Conservation (phyloP, 2,329 filamentous ascomycete species). For the Xylariaceae sp. region DNA sequence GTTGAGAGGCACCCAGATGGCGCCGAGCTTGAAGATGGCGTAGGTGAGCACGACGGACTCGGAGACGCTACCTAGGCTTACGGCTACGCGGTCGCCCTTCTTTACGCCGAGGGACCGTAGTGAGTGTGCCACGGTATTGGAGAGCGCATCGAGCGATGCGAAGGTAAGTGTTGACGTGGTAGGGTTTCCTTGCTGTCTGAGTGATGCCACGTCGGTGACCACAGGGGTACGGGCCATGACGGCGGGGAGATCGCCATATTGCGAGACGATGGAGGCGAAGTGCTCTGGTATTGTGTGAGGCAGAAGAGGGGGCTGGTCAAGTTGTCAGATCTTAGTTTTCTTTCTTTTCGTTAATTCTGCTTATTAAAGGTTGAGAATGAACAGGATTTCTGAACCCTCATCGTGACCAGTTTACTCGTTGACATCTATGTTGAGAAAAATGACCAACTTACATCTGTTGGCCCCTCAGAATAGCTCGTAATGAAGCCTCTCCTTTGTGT, state of each 20-base stretch:
- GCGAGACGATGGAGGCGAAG: slow-evolving; percentile 61
- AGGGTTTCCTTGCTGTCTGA: no score
- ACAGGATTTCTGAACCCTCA: background rate
- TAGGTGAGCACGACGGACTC: slow-evolving; percentile 86
- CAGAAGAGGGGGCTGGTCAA: slow-evolving; percentile 59
- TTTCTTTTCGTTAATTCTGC: background rate
- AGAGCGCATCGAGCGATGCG: slow-evolving; percentile 66
- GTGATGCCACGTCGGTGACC: slow-evolving; percentile 16
- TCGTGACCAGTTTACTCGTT: background rate
- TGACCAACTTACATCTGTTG: slow-evolving; percentile 32
- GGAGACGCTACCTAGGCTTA: slow-evolving; percentile 79
- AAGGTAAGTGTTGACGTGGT: slow-evolving; percentile 59
- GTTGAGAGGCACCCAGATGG: slow-evolving; percentile 88
- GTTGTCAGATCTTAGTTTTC: slow-evolving; percentile 6
- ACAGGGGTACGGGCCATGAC: slow-evolving; percentile 49
- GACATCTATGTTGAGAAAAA: background rate
- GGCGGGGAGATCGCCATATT: slow-evolving; percentile 60
- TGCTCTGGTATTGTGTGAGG: slow-evolving; percentile 67
- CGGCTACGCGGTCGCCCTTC: slow-evolving; percentile 80
- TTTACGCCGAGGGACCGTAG: slow-evolving; percentile 66
- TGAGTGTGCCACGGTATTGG: slow-evolving; percentile 70
- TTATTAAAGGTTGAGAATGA: background rate
- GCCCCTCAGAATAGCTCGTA: slow-evolving; percentile 32
- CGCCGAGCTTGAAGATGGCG: slow-evolving; percentile 90
- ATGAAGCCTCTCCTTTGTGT: slow-evolving; percentile 19